Evolutionary conservation across 176 grass and related monocot species (phyloP), one percentile per base, ranked within the genome.

Genomic region (Hordeum vulgare): DNA sequence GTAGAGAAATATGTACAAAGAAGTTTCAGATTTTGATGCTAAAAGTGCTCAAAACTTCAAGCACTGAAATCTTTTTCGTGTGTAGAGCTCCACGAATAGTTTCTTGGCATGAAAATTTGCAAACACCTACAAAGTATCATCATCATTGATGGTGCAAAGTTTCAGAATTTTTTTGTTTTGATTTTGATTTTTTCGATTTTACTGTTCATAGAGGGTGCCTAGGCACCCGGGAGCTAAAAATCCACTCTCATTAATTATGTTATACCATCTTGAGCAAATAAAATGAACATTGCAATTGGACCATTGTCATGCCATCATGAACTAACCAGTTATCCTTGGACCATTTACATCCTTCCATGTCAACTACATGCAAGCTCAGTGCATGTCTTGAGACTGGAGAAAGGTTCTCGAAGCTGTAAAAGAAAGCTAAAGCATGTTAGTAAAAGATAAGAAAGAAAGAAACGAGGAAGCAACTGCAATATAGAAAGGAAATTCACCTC

Each of bases 251-350:
- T 25, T 36, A 74, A 72, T 60, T 68, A 41, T 80, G 47, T 39
- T 74, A 57, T 17, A 27, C 33, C 42, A 24, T 41, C 8, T 45
- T 61, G 15, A 57, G 13, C 3, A 74, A 59, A 83, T n/a, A 21
- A 27, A 78, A 68, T 28, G 67, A 74, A 79, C 7, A 70, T 8
- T 9, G 24, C 15, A 71, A 85, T 10, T 56, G 9, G 77, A 85
- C 9, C 51, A 34, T 64, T 78, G 40, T 25, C 67, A 10, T 44
- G 65, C 24, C 18, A 42, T 71, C 39, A 81, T 57, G 54, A 71
- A 92, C 90, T 91, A 84, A 98, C 96, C 96, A 94, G 58, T 98
- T 98, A 15, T 95, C 93, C 37, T 90, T 92, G 67, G 89, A 87
- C 93, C 96, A 98, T 85, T 81, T 71, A 71, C 84, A 95, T 84